These are phyloP conservation scores for Apostasia shenzhenica DNA, from an alignment of 106 monocot genomes.

Conservation along the genomic window DNA sequence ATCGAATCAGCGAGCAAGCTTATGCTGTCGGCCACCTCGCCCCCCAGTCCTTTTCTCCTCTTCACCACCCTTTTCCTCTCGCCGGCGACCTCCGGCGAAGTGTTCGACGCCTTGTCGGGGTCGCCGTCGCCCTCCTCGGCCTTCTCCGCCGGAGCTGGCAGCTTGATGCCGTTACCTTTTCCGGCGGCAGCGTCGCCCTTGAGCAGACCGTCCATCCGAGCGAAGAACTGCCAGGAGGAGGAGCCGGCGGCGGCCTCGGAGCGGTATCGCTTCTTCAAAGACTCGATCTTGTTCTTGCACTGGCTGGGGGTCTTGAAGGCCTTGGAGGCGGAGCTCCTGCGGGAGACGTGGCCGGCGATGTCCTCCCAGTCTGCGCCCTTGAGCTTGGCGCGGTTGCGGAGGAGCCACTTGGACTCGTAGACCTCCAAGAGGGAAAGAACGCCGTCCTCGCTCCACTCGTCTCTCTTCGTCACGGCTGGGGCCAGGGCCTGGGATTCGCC, in stretches of 20 bases:
- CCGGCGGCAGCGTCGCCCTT: conserved; percentile 15
- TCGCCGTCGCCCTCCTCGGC: conserved; percentile 20
- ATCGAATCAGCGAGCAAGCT: conserved; percentile 46
- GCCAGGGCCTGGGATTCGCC: not conserved
- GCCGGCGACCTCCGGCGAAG: conserved; percentile 12
- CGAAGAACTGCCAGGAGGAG: conserved; percentile 64
- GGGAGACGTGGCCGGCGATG: conserved; percentile 55
- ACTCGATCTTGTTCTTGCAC: conserved; percentile 96
- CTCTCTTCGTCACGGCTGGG: conserved; percentile 32
- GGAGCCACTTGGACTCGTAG: conserved; percentile 65
- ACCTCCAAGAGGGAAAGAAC: conserved; percentile 52
- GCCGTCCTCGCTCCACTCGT: conserved; percentile 71
- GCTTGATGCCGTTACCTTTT: not conserved
- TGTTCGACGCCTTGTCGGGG: conserved; percentile 34
- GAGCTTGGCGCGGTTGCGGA: conserved; percentile 80
- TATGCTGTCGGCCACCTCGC: conserved; percentile 52
- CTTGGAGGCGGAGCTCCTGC: conserved; percentile 21
- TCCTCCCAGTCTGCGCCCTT: conserved; percentile 82
- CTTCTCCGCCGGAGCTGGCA: conserved; percentile 7
- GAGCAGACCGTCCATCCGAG: conserved; percentile 42
- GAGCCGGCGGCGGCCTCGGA: conserved; percentile 35
- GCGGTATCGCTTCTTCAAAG: conserved; percentile 86
- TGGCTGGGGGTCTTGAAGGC: conserved; percentile 57
- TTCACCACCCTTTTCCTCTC: conserved; percentile 6
- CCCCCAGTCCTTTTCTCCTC: conserved; percentile 21